These are phyloP conservation scores for Hirsutella rhossiliensis DNA, from an alignment of 2,329 filamentous ascomycete species.

Conservation along the genomic window DNA sequence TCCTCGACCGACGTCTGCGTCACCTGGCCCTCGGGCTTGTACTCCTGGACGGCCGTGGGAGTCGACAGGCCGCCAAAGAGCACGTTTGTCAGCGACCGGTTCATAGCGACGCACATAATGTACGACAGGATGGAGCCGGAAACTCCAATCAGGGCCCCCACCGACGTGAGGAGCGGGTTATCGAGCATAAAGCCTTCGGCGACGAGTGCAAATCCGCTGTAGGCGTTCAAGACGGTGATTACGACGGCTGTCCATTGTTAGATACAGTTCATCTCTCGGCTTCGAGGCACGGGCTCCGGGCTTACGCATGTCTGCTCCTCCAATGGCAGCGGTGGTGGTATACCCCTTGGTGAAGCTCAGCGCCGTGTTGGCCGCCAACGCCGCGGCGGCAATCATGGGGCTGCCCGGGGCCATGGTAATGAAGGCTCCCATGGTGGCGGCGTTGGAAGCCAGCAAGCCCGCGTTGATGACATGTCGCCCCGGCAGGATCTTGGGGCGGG, in stretches of 20 bases:
- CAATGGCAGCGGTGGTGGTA: slow-evolving; percentile 79
- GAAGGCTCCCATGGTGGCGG: slow-evolving; percentile 76
- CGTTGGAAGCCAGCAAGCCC: slow-evolving; percentile 61
- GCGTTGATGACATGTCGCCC: slow-evolving; percentile 68
- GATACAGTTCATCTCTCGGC: slow-evolving; percentile 2
- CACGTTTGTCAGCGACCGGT: slow-evolving; percentile 78
- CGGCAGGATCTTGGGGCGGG: slow-evolving; percentile 58
- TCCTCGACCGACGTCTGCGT: slow-evolving; percentile 72
- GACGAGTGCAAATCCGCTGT: slow-evolving; percentile 81
- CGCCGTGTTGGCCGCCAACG: slow-evolving; percentile 61
- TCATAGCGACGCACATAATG: slow-evolving; percentile 85
- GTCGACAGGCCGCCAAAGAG: slow-evolving; percentile 63
- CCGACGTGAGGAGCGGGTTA: slow-evolving; percentile 72
- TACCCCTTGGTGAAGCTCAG: slow-evolving; percentile 79
- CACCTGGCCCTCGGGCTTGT: slow-evolving; percentile 69
- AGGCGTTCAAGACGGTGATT: slow-evolving; percentile 82
- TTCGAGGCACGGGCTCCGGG: neutral
- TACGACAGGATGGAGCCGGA: slow-evolving; percentile 83
- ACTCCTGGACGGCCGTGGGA: slow-evolving; percentile 44
- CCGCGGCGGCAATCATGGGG: slow-evolving; percentile 66
- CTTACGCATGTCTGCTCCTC: slow-evolving; percentile 80
- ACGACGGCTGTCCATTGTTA: slow-evolving; percentile 49
- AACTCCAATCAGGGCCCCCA: slow-evolving; percentile 78
- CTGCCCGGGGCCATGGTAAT: slow-evolving; percentile 70
- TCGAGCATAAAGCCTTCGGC: slow-evolving; percentile 89